Evolutionary conservation across 1,284 basidiomycete genomes (phyloP), one percentile per base, ranked within the genome.

Genomic region (Singerocomus rubriflavus): DNA sequence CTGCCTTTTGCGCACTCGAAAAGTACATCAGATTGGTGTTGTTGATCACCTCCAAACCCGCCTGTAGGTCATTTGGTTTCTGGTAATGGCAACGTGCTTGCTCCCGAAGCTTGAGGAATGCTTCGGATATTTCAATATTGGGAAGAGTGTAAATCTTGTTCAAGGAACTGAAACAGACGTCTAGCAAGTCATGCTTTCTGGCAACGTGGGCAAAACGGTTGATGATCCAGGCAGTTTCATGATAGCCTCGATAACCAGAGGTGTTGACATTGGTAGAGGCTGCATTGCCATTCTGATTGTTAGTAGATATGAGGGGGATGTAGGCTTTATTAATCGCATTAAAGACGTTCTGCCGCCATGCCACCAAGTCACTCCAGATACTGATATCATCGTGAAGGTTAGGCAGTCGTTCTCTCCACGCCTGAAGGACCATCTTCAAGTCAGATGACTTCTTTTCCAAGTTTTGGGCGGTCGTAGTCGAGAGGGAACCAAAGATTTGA

Each of bases 141-240:
- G 98, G 98, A 33, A 99, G 74, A 1, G 93, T 97, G 73, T 99
- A 99, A 64, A 99, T 99, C 75, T 94, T 98, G 67, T 92, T 97
- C 59, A 99, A 78, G 1, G 91, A 91, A 13, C 81, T 91, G 72
- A 94, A 94, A 74, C 98, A 99, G 46, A 98, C 96, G 47, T 99
- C 96, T 46, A 95, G 80, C 10, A 99, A 79, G 56, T 96, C 91
- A 65, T 99, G 97, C 73, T 99, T 98, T 53, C 97, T 81, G 26
- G 98, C 96, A 48, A 98, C 94, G 68, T 99, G 97, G n/a, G 98
- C 98, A 66, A 99, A 99, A 9, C 97, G 88, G 69, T 99, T 99
- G 77, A 99, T 98, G 69, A 98, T 99, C 98, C 97, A 99, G 4
- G 97, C 97, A 0, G 95, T 99, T 77, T 99, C 97, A 67, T 99